Evolutionary conservation across 2,329 filamentous ascomycete genomes (phyloP).

Genomic region (Metarhizium humberi): DNA sequence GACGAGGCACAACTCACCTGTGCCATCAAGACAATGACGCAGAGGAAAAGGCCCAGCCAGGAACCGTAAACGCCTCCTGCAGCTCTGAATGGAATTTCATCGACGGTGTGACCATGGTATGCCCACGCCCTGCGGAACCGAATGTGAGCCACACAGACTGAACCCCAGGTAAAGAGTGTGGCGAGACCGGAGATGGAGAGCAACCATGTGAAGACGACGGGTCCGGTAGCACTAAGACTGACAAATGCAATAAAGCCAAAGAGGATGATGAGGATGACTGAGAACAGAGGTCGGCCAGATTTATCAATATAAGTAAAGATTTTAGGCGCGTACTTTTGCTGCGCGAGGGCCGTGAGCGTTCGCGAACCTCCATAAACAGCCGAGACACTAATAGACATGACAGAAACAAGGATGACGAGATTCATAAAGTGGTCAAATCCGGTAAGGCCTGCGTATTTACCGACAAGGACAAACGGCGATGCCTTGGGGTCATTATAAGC

Average conservation of each 20-base stretch:
- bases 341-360: slow-evolving; percentile 44
- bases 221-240: slow-evolving; percentile 31
- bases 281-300: slow-evolving; percentile 39
- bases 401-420: slow-evolving; percentile 42
- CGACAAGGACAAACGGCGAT: slow-evolving; percentile 43
- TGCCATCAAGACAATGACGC: slow-evolving; percentile 44
- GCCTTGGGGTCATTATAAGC: slow-evolving; percentile 32
- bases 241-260: slow-evolving; percentile 21
- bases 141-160: slow-evolving; percentile 54
- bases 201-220: slow-evolving; percentile 51
- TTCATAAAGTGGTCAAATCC: slow-evolving; percentile 45
- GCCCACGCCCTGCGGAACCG: slow-evolving; percentile 54
- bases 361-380: slow-evolving; percentile 46
- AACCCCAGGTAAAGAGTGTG: slow-evolving; percentile 55
- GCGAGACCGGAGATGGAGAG: slow-evolving; percentile 51
- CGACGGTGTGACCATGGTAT: slow-evolving; percentile 47
- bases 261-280: slow-evolving; percentile 20
- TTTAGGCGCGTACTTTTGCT: slow-evolving; percentile 46
- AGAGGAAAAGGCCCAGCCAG: slow-evolving; percentile 50
- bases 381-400: slow-evolving; percentile 45
- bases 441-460: slow-evolving; percentile 34
- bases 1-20: slow-evolving; percentile 28
- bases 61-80: slow-evolving; percentile 54
- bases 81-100: slow-evolving; percentile 58
- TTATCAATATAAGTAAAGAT: slow-evolving; percentile 44